Conservation (phyloP, 768 basidiomycete species). For the Leucocoprinus sp. region DNA sequence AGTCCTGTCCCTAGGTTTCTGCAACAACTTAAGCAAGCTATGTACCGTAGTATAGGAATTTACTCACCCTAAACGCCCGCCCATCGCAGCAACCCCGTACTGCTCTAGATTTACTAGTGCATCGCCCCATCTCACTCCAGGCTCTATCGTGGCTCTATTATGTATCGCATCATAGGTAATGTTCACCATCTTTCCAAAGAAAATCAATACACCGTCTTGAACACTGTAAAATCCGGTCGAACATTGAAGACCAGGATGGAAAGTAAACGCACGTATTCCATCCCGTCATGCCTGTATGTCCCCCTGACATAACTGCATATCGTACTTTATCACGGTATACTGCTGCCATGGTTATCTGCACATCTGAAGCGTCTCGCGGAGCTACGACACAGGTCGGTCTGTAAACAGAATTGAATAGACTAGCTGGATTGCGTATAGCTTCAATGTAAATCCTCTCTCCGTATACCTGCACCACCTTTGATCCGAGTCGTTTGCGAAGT, state of each 20-base stretch:
- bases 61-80: slow-evolving; percentile 28
- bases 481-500: slow-evolving; percentile 7
- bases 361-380: slow-evolving; percentile 23
- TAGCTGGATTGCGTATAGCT: slow-evolving; percentile 21
- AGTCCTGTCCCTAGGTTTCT: slow-evolving; percentile 36
- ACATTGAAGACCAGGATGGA: neutral
- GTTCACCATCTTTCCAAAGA: slow-evolving; percentile 29
- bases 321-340: slow-evolving; percentile 26
- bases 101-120: slow-evolving; percentile 27
- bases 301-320: slow-evolving; percentile 36
- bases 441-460: slow-evolving; percentile 2
- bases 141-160: slow-evolving; percentile 32
- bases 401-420: slow-evolving; percentile 24
- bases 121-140: slow-evolving; percentile 36
- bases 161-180: slow-evolving; percentile 27
- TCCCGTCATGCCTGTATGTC: slow-evolving; percentile 33
- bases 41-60: neutral
- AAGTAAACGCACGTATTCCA: slow-evolving; percentile 32
- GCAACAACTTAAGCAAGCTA: neutral
- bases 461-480: slow-evolving; percentile 2
- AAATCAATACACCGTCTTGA: slow-evolving; percentile 29
- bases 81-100: slow-evolving; percentile 34
- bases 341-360: slow-evolving; percentile 29
- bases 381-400: slow-evolving; percentile 30
- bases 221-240: slow-evolving; percentile 21